These are phyloP conservation scores for Clitopilus passeckerianus DNA, from an alignment of 768 basidiomycete genomes.

Conservation along the genomic window DNA sequence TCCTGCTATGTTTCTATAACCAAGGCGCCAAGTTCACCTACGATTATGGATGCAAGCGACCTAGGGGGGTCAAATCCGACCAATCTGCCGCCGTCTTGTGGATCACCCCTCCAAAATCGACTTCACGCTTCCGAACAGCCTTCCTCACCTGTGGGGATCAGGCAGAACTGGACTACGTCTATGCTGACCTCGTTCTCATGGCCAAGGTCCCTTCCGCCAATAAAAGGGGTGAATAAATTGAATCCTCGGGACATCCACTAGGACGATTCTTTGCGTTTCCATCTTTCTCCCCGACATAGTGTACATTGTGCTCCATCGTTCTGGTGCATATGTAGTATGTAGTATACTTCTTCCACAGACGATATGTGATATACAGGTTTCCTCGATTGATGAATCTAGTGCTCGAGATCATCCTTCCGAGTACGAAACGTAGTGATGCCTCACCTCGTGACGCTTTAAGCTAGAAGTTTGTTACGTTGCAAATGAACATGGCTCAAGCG, in stretches of 20 bases:
- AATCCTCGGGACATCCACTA: background rate
- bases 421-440: too few relatives aligned
- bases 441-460: too few relatives aligned
- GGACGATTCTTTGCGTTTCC: too few relatives aligned
- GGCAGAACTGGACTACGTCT: constrained; percentile 1
- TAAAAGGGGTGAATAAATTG: background rate
- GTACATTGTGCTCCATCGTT: too few relatives aligned
- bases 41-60: background rate
- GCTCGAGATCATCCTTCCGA: too few relatives aligned
- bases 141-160: constrained; percentile 21
- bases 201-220: background rate
- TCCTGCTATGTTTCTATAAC: background rate
- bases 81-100: background rate
- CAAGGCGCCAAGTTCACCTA: background rate
- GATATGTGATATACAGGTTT: too few relatives aligned
- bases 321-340: too few relatives aligned
- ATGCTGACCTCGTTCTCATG: background rate
- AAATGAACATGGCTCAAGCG: too few relatives aligned
- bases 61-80: background rate
- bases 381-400: too few relatives aligned
- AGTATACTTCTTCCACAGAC: too few relatives aligned
- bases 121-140: constrained; percentile 2
- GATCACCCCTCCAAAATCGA: constrained; percentile 9
- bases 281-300: too few relatives aligned
- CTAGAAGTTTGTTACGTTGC: too few relatives aligned